Percentiles rank a stretch among this genome's conserved stretches.
phyloP scores from a whole-genome alignment of 345 rosid species.

The Cochlearia excelsa region DNA sequence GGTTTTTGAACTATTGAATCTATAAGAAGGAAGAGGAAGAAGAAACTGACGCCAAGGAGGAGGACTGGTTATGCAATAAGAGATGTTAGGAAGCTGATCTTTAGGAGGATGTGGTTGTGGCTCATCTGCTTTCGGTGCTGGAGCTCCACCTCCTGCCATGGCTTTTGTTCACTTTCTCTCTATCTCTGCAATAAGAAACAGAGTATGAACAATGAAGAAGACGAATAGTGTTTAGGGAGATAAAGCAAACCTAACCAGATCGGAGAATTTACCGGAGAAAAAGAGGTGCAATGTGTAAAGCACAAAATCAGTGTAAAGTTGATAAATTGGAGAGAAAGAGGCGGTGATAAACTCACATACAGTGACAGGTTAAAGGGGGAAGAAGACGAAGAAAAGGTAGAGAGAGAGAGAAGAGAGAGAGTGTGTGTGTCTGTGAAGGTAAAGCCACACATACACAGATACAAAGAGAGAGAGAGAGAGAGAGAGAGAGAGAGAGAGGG shows the following conservation, averaged over 20 bases:
- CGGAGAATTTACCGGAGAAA: conserved; percentile 30
- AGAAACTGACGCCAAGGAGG: conserved; percentile 89
- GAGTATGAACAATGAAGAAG: not conserved
- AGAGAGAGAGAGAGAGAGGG: too few relatives aligned
- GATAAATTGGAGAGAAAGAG: too few relatives aligned
- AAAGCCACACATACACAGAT: conserved; percentile 28
- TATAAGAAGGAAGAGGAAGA: not conserved
- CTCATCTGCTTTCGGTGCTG: conserved; percentile 60
- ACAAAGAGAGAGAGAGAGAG: conserved; percentile 8
- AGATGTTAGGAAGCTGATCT: conserved; percentile 75
- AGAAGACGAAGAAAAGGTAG: conserved; percentile 14
- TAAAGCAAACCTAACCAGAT: conserved; percentile 6
- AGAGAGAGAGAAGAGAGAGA: not conserved
- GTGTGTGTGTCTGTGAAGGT: conserved; percentile 21
- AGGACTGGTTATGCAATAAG: conserved; percentile 87
- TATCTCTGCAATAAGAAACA: conserved; percentile 9
- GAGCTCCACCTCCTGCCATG: conserved; percentile 65
- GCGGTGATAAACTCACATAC: too few relatives aligned
- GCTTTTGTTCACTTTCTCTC: conserved; percentile 2
- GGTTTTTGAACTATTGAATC: not conserved
- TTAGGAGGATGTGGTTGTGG: conserved; percentile 87
- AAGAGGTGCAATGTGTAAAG: conserved; percentile 28
- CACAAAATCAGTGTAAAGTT: conserved; percentile 14
- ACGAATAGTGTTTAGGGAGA: not conserved
- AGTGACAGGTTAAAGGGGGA: not conserved